Percentiles rank a stretch among this genome's conserved stretches.
Evolutionary conservation across 768 basidiomycete genomes (phyloP).

Genomic region (Mycena epipterygia): DNA sequence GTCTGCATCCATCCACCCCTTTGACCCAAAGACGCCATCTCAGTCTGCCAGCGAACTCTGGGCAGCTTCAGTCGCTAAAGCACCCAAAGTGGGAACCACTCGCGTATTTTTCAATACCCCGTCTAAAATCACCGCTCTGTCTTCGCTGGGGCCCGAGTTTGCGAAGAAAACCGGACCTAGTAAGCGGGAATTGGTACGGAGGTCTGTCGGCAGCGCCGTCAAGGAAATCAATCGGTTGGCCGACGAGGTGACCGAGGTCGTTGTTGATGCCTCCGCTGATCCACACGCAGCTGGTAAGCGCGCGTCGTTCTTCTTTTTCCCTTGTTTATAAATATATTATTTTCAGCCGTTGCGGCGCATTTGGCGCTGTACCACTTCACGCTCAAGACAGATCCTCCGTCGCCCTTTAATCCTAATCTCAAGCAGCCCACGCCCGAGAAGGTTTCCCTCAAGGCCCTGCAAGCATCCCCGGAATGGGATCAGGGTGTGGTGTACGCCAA

Average conservation of each 20-base stretch:
- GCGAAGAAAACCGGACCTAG: slow-evolving; percentile 57
- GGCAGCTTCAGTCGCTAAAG: slow-evolving; percentile 63
- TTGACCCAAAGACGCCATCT: slow-evolving; percentile 58
- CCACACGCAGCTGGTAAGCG: slow-evolving; percentile 85
- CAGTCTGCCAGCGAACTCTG: slow-evolving; percentile 59
- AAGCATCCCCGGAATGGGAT: slow-evolving; percentile 74
- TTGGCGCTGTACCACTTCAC: slow-evolving; percentile 83
- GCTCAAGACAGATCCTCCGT: slow-evolving; percentile 80
- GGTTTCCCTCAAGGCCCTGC: slow-evolving; percentile 61
- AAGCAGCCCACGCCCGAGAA: slow-evolving; percentile 65
- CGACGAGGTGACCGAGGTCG: slow-evolving; percentile 73
- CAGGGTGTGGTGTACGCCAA: slow-evolving; percentile 79
- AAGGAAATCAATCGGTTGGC: slow-evolving; percentile 72
- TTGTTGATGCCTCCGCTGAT: slow-evolving; percentile 74
- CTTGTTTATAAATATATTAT: slow-evolving; percentile 1
- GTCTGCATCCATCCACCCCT: slow-evolving; percentile 69
- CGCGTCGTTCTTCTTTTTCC: slow-evolving; percentile 22
- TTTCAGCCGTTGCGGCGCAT: slow-evolving; percentile 80
- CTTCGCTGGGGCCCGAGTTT: slow-evolving; percentile 72
- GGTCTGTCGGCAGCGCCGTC: slow-evolving; percentile 79
- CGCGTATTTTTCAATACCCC: slow-evolving; percentile 69
- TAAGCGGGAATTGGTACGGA: slow-evolving; percentile 77
- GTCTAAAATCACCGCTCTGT: slow-evolving; percentile 62
- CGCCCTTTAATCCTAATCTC: slow-evolving; percentile 73
- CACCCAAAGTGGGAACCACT: slow-evolving; percentile 72